These are phyloP conservation scores for Cornus controversa DNA, from an alignment of 148 eudicot genomes.

Conservation along the genomic window DNA sequence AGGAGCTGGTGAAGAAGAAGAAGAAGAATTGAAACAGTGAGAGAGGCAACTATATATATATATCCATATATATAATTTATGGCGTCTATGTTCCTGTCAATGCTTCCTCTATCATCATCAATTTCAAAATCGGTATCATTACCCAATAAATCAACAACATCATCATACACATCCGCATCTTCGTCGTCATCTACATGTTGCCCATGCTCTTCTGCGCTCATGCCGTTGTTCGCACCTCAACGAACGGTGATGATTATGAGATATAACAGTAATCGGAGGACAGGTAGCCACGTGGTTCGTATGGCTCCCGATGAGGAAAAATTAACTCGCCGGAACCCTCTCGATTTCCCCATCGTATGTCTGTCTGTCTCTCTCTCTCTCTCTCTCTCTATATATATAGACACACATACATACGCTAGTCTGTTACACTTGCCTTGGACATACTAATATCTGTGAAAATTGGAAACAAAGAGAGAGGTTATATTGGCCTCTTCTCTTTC, in stretches of 20 bases:
- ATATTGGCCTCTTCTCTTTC: too few species aligned
- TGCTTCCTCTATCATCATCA: neutral
- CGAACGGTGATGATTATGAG: neutral
- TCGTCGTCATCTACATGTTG: conserved; percentile 2
- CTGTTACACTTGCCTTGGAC: too few species aligned
- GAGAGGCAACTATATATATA: neutral
- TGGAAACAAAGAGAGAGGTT: too few species aligned
- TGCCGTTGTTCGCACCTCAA: neutral
- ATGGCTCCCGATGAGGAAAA: conserved; percentile 83
- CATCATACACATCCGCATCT: neutral
- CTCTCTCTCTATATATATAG: neutral
- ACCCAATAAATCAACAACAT: neutral
- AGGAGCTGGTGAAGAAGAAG: too few species aligned
- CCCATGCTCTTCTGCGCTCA: neutral
- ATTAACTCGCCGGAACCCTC: conserved; percentile 81
- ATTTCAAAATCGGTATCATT: neutral
- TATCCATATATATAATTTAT: neutral
- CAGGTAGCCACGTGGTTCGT: conserved; percentile 32
- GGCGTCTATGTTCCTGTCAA: conserved; percentile 12
- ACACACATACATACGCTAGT: too few species aligned
- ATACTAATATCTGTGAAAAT: too few species aligned
- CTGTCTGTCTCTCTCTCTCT: neutral
- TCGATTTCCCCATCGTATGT: conserved; percentile 77
- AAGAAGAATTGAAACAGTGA: neutral
- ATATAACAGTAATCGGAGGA: neutral